phyloP scores from a whole-genome alignment of 176 grass and related monocot genomes.

The Otatea glauca region DNA sequence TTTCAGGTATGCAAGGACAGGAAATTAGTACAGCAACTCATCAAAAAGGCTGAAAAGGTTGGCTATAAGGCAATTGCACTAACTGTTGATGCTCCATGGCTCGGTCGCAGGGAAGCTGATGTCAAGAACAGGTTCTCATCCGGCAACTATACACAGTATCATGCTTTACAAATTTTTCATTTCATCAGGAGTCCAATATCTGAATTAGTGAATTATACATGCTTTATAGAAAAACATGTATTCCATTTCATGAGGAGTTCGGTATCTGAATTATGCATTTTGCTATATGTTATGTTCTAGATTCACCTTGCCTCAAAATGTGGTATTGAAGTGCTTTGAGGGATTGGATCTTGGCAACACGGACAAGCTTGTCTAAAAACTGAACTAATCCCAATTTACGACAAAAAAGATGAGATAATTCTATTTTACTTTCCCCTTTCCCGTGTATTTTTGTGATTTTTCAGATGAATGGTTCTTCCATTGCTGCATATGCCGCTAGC shows the following conservation, averaged over 20 bases:
- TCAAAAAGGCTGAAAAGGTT: slow-evolving; percentile 75
- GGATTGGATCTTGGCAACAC: slow-evolving; percentile 69
- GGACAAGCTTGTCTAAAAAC: slow-evolving; percentile 59
- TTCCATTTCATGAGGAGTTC: neutral
- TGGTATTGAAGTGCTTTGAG: slow-evolving; percentile 80
- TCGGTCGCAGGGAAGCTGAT: slow-evolving; percentile 86
- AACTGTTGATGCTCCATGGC: slow-evolving; percentile 83
- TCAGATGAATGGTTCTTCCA: slow-evolving; percentile 79
- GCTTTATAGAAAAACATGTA: neutral
- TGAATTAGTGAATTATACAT: neutral
- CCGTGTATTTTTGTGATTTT: slow-evolving; percentile 39
- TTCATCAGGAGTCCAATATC: neutral
- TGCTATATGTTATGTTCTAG: slow-evolving; percentile 39
- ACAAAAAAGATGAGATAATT: neutral
- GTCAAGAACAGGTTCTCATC: slow-evolving; percentile 81
- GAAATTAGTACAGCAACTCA: slow-evolving; percentile 69
- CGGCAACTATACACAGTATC: neutral
- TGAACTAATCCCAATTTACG: neutral
- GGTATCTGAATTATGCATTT: neutral
- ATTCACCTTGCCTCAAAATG: slow-evolving; percentile 74
- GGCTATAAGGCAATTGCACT: slow-evolving; percentile 87
- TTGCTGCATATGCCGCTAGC: slow-evolving; percentile 63
- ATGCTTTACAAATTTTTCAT: neutral
- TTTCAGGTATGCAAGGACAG: slow-evolving; percentile 84
- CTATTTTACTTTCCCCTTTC: neutral